Evolutionary conservation across 768 basidiomycete species (phyloP), one percentile per base, ranked within the genome.

Genomic region (Mycena metata): DNA sequence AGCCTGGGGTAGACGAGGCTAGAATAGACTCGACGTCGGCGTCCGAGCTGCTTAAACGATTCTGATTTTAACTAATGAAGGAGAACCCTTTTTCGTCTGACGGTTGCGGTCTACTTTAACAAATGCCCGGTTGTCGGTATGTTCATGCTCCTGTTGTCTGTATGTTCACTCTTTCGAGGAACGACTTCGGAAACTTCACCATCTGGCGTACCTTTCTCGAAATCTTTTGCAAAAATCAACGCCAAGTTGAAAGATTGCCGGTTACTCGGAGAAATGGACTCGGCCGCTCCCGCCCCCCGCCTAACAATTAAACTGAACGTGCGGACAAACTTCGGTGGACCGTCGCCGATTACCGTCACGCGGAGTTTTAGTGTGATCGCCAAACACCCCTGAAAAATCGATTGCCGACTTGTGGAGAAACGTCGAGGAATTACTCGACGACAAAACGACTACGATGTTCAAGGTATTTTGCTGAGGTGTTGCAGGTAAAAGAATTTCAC

Each of bases 31-130:
- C 54, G 19, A 45, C 54, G 42, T 57, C 81, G 47, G 84, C 85
- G 33, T 82, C 81, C 39, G 85, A 85, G 17, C 62, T 84, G 68
- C 79, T 81, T 17, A 79, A 79, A 73, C 76, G 79, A 49, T 79
- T 83, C 63, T 81, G 67, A 79, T 23, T 57, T 1, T 41, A 35
- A 36, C 23, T 55, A 60, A 66, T 51, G 41, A 52, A 58, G 57
- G 24, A 30, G 30, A 30, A 42, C 17, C 30, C 5, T 9, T 30
- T 39, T 39, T n/a, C n/a, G n/a, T n/a, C n/a, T n/a, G n/a, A n/a
- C n/a, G n/a, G n/a, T n/a, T n/a, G n/a, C n/a, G n/a, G n/a, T n/a
- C n/a, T n/a, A n/a, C n/a, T n/a, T n/a, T n/a, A n/a, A n/a, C n/a
- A n/a, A n/a, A n/a, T n/a, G n/a, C n/a, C n/a, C n/a, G n/a, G n/a